Percentiles rank a stretch among this genome's conserved stretches.
Evolutionary conservation across 2,329 filamentous ascomycete species (phyloP).

Genomic region (Karstenula rhodostoma): DNA sequence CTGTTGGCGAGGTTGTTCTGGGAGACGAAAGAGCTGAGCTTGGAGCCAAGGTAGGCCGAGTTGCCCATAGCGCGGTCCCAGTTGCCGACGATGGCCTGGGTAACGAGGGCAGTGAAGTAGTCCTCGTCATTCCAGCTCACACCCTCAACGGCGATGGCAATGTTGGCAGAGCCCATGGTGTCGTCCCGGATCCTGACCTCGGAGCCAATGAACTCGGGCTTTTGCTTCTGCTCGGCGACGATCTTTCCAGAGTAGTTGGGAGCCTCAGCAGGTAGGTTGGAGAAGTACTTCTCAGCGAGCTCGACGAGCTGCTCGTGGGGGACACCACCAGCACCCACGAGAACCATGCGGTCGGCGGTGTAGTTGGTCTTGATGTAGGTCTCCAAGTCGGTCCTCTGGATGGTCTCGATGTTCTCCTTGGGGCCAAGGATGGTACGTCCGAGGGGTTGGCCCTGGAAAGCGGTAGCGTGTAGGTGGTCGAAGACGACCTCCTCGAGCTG

Average conservation of each 20-base stretch:
- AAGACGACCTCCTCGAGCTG: slow-evolving; percentile 99
- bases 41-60: slow-evolving; percentile 96
- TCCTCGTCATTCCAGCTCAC: slow-evolving; percentile 99
- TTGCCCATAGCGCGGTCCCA: slow-evolving; percentile 99
- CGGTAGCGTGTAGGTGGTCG: slow-evolving; percentile 97
- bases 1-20: slow-evolving; percentile 97
- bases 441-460: slow-evolving; percentile 94
- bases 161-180: slow-evolving; percentile 94
- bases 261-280: slow-evolving; percentile 76
- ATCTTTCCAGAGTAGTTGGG: slow-evolving; percentile 76
- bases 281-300: slow-evolving; percentile 96
- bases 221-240: slow-evolving; percentile 77
- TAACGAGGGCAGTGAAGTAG: slow-evolving; percentile 97
- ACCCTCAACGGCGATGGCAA: slow-evolving; percentile 98
- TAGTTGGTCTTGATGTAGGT: slow-evolving; percentile 99
- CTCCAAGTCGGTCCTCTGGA: slow-evolving; percentile 86
- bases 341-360: slow-evolving; percentile 98
- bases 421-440: slow-evolving; percentile 98
- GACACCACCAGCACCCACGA: slow-evolving; percentile 92
- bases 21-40: slow-evolving; percentile 93
- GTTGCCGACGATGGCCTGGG: slow-evolving; percentile 98
- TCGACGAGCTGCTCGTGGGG: slow-evolving; percentile 94
- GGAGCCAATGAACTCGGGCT: slow-evolving; percentile 95
- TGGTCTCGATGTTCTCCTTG: slow-evolving; percentile 97
- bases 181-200: slow-evolving; percentile 96